Evolutionary conservation across 441 rosid genomes (phyloP).

Genomic region (Viola pubescens): DNA sequence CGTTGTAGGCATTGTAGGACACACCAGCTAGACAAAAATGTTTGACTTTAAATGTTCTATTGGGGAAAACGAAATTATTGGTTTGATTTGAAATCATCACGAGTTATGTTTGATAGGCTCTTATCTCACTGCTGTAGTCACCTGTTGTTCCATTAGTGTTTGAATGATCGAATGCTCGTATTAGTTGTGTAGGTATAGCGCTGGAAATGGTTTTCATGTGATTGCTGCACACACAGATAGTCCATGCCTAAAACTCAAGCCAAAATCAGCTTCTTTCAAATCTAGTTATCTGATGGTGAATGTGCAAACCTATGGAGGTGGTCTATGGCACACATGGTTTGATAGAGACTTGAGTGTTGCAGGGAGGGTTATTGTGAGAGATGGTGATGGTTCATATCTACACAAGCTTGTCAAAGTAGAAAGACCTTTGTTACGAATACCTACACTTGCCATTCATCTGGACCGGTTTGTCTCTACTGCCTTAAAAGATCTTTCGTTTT

Average conservation of each 20-base stretch:
- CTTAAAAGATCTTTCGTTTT: neutral
- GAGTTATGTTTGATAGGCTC: no score
- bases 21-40: no score
- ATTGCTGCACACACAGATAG: conserved; percentile 96
- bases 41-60: no score
- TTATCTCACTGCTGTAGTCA: neutral
- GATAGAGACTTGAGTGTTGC: conserved; percentile 96
- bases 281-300: conserved; percentile 81
- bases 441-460: conserved; percentile 91
- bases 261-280: conserved; percentile 77
- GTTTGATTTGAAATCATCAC: no score
- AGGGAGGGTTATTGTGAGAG: conserved; percentile 75
- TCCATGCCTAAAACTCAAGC: conserved; percentile 88
- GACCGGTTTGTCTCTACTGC: conserved; percentile 46
- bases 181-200: conserved; percentile 54
- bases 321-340: conserved; percentile 98
- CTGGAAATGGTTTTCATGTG: conserved; percentile 76
- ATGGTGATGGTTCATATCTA: conserved; percentile 51
- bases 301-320: conserved; percentile 94
- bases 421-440: conserved; percentile 75
- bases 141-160: neutral
- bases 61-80: no score
- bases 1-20: no score
- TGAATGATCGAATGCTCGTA: conserved; percentile 10
- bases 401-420: conserved; percentile 81